Evolutionary conservation across 768 basidiomycete genomes (phyloP), one percentile per base, ranked within the genome.

Genomic region (Lentinula sp.): DNA sequence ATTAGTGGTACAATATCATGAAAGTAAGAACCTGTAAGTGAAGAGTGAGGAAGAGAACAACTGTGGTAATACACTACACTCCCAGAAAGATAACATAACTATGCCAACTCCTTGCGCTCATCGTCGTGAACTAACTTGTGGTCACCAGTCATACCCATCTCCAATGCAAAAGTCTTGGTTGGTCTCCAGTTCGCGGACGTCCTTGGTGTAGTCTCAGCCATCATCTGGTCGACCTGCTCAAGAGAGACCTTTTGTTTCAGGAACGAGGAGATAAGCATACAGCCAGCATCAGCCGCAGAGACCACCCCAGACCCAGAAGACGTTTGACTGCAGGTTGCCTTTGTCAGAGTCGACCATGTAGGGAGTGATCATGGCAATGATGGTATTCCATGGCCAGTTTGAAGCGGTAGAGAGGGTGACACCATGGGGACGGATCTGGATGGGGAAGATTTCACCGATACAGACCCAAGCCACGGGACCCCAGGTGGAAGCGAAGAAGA

Each of bases 191-290:
- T 39, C 2, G 55, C 39, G 15, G 37, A 40, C 15, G 55, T 56
- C 55, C 55, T 35, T 0, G 55, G 55, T n/a, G 55, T 56, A 28
- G 55, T 56, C 23, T 56, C 55, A n/a, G 55, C 55, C 55, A 56
- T 56, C 74, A 93, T 83, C 48, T 84, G 68, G 73, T 93, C 92
- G 70, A 94, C 83, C 73, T 93, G 88, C 76, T 94, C 92, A 65
- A 94, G 83, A 87, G 13, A 93, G 79, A 6, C 90, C 90, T 75
- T 93, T 91, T 52, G 86, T 88, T 79, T 92, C 90, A 50, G 89
- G 89, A 61, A 93, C 74, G 74, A 82, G 88, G 79, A 92, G 86
- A 78, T 84, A 92, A 11, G 90, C 83, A 76, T 92, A 94, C 67
- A 91, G 57, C 69, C 87, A 71, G 70, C 86, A 88, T 66, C 85